Conservation (phyloP, 1,284 basidiomycete species). For the Fomitopsis palustris region DNA sequence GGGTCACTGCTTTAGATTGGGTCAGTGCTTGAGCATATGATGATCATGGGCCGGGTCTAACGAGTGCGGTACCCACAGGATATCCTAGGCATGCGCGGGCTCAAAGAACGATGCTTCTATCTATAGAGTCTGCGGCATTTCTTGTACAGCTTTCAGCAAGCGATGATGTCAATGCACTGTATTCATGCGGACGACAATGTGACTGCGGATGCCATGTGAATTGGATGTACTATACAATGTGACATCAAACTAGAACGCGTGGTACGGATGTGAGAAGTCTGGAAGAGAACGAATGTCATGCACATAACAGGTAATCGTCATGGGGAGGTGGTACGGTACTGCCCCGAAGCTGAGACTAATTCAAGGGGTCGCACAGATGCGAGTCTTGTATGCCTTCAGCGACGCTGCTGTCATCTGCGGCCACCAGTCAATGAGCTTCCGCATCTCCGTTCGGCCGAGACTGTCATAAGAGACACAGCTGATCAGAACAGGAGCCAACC, state of each 20-base stretch:
- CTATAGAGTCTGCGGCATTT: constrained; percentile 28
- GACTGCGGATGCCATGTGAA: constrained; percentile 4
- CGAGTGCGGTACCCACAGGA: constrained; percentile 37
- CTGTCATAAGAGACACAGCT: background rate
- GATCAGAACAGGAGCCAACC: background rate
- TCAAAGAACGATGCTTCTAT: constrained; percentile 80
- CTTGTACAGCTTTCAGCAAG: background rate
- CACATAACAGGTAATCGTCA: background rate
- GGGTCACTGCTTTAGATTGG: constrained; percentile 89
- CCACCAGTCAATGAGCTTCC: background rate
- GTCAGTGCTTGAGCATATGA: constrained; percentile 38
- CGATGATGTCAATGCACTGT: background rate
- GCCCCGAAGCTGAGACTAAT: background rate
- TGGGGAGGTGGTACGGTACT: background rate
- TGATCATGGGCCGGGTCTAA: constrained; percentile 4
- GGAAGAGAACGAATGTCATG: background rate
- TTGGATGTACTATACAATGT: background rate
- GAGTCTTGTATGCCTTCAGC: background rate
- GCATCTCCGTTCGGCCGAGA: background rate
- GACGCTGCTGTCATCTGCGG: background rate
- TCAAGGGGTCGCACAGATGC: background rate
- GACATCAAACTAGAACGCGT: background rate
- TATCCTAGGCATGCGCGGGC: constrained; percentile 70
- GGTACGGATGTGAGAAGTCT: background rate
- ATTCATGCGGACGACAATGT: constrained; percentile 1